Evolutionary conservation across 805 yeast species (phyloP), one percentile per base, ranked within the genome.

Genomic region (Cyberlindnera samutprakarnensis): DNA sequence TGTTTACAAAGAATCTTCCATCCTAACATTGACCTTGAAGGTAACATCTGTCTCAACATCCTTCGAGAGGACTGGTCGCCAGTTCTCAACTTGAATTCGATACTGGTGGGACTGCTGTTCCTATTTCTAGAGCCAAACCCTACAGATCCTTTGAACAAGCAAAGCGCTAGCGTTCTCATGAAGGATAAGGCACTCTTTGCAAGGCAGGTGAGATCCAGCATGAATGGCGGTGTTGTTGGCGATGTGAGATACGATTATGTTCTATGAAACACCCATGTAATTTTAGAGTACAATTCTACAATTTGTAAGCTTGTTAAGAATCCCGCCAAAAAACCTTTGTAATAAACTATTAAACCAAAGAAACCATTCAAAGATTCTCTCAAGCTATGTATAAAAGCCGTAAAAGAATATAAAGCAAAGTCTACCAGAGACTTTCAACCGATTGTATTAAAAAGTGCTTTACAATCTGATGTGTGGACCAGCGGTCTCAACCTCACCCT

Each of bases 41-140:
- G 97, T 0, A 90, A 87, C 51, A 83, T 90, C 6, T 90, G 98
- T 52, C 66, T 90, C 38, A 90, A 90, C 52, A 88, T 90, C 22
- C 64, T 90, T 37, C 65, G 97, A 44, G 95, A 88, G 54, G 97
- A 90, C 54, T 90, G 98, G 98, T 77, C 87, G 18, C 97, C 98
- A 0, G 95, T 87, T 0, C 64, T 90, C 43, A 83, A 81, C 37
- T 61, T 90, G 49, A 85, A 82, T 51, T 68, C 88, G 5, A 77
- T 90, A 7, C 66, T 88, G 35, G 78, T 88, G 24, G 97, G 98
- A 0, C 65, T 90, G 33, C 72, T 87, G 47, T 87, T 80, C 51
- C 66, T 90, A 39, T 87, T 90, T 46, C 60, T 85, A 33, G 96
- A 90, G 44, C 95, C 96, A 7, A 90, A 86, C 53, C 80, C 94